Evolutionary conservation across 2,329 filamentous ascomycete species (phyloP).

Genomic region (Aureobasidium sp.): DNA sequence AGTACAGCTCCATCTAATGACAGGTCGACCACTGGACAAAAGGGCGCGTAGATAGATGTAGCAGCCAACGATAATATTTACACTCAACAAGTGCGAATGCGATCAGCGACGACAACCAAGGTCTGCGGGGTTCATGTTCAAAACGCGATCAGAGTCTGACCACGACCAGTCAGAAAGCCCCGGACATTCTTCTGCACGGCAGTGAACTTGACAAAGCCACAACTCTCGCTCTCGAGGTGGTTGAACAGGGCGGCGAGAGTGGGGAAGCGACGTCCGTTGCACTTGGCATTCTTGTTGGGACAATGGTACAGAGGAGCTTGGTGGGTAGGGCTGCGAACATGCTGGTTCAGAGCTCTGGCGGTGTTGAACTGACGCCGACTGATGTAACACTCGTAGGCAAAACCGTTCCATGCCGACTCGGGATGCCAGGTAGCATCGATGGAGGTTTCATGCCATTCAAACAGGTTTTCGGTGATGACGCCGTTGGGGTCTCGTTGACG

Average conservation of each 20-base stretch:
- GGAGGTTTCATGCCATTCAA: slow-evolving; percentile 38
- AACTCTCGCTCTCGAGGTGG: slow-evolving; percentile 42
- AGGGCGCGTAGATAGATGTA: no score
- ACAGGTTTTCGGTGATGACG: slow-evolving; percentile 45
- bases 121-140: no score
- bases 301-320: slow-evolving; percentile 35
- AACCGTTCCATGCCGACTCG: slow-evolving; percentile 39
- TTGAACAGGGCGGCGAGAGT: slow-evolving; percentile 38
- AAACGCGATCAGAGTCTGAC: slow-evolving; percentile 20
- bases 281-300: slow-evolving; percentile 27
- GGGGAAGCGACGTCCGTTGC: slow-evolving; percentile 30
- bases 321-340: background rate
- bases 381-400: slow-evolving; percentile 47
- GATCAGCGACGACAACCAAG: no score
- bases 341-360: background rate
- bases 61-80: no score
- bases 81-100: no score
- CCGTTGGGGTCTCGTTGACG: slow-evolving; percentile 42
- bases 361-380: slow-evolving; percentile 42
- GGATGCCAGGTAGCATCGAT: slow-evolving; percentile 34
- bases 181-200: slow-evolving; percentile 30
- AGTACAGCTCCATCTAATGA: no score
- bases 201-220: slow-evolving; percentile 36
- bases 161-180: slow-evolving; percentile 13
- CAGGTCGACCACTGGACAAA: no score